Base-by-base conservation (phyloP, 768 basidiomycete genomes). In the Pleurotus platypus region DNA sequence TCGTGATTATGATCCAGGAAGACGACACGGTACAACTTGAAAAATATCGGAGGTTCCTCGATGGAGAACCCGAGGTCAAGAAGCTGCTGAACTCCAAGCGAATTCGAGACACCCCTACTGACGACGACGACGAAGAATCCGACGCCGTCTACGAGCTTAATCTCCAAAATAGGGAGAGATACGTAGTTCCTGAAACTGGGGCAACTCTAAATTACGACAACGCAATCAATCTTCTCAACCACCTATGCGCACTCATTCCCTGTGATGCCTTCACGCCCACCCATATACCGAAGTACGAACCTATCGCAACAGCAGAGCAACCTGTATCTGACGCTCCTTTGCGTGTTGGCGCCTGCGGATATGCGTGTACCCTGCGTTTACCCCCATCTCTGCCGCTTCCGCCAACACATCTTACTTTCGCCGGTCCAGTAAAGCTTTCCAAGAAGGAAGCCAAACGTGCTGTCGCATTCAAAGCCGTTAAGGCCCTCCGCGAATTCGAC, bases 401-500 rank as follows among this genome's bases (percentile, higher is more conserved):
- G 0, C 68, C 76, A 0, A 70, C 78, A 43, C 71, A 83, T 50
- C 79, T 90, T 11, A 65, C 74, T 2, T 89, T 80, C 59, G 66
- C 72, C 12, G 91, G 91, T 0, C 87, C 89, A 3, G 58, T 55
- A 4, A 82, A 80, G 57, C 72, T 76, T 45, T 82, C 89, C 11
- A 94, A 93, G 67, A 85, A 80, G 58, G 90, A 90, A 64, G 92
- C 94, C 0, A 91, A 85, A 63, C 85, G 93, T 5, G 88, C 89
- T 2, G 92, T 83, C 9, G 89, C 92, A 0, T 95, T 92, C 67
- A 70, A 83, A 59, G 92, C 89, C 2, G 89, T 92, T 18, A 85
- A 82, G 62, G 75, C 75, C 2, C 76, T 96, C 13, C 81, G 86
- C 58, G 73, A 76, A 26, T 72, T 91, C n/a, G 80, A 87, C 26